A percentile compares a stretch with the other conserved stretches of the same genome.
Evolutionary conservation across 2,329 filamentous ascomycete genomes (phyloP).

Genomic region (Clathrospora elynae): DNA sequence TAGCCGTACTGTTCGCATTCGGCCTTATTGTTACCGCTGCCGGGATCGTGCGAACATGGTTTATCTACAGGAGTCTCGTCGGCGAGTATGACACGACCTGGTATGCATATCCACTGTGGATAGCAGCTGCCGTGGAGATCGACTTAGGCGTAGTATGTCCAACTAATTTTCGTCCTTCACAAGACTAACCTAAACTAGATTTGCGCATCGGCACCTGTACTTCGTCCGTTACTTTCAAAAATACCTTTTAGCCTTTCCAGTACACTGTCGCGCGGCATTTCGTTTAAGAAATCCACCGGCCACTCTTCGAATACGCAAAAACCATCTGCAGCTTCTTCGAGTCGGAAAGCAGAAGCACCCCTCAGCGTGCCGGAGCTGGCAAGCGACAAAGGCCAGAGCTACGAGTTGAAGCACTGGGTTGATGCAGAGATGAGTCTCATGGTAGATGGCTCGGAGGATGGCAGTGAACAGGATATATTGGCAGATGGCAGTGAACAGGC

Average conservation of each 20-base stretch:
- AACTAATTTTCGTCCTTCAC: background rate
- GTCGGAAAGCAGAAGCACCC: slow-evolving; percentile 20
- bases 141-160: slow-evolving; percentile 53
- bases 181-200: slow-evolving; percentile 21
- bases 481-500: slow-evolving; percentile 10
- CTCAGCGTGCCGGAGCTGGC: slow-evolving; percentile 18
- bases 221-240: slow-evolving; percentile 36
- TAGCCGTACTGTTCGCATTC: slow-evolving; percentile 48
- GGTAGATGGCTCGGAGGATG: slow-evolving; percentile 3
- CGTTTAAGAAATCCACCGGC: slow-evolving; percentile 11
- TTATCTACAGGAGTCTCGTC: slow-evolving; percentile 51
- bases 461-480: slow-evolving; percentile 12
- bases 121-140: slow-evolving; percentile 54
- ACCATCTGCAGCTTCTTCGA: slow-evolving; percentile 16
- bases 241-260: slow-evolving; percentile 32
- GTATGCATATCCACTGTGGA: slow-evolving; percentile 55
- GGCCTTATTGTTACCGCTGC: slow-evolving; percentile 52
- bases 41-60: slow-evolving; percentile 52
- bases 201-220: slow-evolving; percentile 40
- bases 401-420: slow-evolving; percentile 32
- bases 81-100: slow-evolving; percentile 53
- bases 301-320: slow-evolving; percentile 11
- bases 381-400: slow-evolving; percentile 22
- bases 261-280: slow-evolving; percentile 21
- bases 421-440: slow-evolving; percentile 10